Conservation (phyloP, 225 moss, liverwort and hornwort genomes). For the Bryum argenteum region DNA sequence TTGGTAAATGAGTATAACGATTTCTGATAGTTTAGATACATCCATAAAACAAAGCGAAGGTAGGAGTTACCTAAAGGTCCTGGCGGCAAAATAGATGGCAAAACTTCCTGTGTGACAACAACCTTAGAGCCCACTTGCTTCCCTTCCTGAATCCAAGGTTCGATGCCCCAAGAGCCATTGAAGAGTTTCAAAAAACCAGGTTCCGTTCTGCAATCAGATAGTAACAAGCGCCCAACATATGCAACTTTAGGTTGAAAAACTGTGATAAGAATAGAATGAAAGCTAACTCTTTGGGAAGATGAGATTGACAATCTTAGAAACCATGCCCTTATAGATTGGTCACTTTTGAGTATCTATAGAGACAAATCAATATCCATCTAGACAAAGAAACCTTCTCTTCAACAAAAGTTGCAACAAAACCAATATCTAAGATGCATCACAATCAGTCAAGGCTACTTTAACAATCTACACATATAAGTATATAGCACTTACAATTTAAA, state of each 20-base stretch:
- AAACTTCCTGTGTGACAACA: slow-evolving; percentile 62
- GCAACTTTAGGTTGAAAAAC: background rate
- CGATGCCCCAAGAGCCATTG: slow-evolving; percentile 78
- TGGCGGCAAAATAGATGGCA: slow-evolving; percentile 76
- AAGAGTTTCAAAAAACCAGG: slow-evolving; percentile 86
- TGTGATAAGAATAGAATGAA: background rate
- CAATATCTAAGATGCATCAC: slow-evolving; percentile 15
- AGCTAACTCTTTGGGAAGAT: background rate
- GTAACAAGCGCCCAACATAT: slow-evolving; percentile 8
- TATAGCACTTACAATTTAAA: slow-evolving; percentile 65
- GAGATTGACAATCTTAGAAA: background rate
- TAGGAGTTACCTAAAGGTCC: slow-evolving; percentile 66
- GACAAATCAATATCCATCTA: too few relatives aligned
- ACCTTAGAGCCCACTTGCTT: slow-evolving; percentile 67
- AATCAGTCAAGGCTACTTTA: background rate
- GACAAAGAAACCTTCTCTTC: background rate
- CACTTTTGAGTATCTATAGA: slow-evolving; percentile 8
- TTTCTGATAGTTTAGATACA: background rate
- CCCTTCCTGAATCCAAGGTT: slow-evolving; percentile 66
- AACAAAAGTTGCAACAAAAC: slow-evolving; percentile 8
- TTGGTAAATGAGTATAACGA: background rate
- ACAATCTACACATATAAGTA: background rate
- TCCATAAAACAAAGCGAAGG: background rate
- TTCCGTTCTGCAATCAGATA: slow-evolving; percentile 52
- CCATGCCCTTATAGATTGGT: background rate